These are phyloP conservation scores for Syzygium malaccense DNA, from an alignment of 441 rosid species.

Conservation along the genomic window DNA sequence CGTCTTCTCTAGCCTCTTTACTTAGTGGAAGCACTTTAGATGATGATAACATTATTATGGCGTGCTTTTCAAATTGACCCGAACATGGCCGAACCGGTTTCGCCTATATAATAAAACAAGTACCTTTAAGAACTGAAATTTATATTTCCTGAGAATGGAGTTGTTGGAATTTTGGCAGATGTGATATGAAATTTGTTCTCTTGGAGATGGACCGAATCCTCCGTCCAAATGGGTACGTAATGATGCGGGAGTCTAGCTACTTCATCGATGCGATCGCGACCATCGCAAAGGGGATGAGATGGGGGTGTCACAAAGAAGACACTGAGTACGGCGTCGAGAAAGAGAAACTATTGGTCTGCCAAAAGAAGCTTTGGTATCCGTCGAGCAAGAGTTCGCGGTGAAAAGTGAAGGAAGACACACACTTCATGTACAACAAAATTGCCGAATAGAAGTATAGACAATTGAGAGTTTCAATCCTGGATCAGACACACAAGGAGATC, in stretches of 20 bases:
- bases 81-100: neutral
- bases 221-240: constrained; percentile 5
- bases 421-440: neutral
- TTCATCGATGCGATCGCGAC: neutral
- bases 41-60: neutral
- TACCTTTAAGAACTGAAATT: neutral
- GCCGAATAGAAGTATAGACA: neutral
- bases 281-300: constrained; percentile 10
- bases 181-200: constrained; percentile 7
- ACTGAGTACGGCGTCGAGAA: neutral
- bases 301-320: constrained; percentile 7
- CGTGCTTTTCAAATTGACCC: neutral
- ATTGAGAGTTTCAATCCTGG: neutral
- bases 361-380: constrained; percentile 8
- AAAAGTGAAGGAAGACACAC: neutral
- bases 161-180: neutral
- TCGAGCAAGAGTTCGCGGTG: neutral
- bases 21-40: neutral
- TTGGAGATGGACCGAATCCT: constrained; percentile 16
- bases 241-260: constrained; percentile 8
- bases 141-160: neutral
- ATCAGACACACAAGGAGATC: neutral
- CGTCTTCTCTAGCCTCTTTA: neutral
- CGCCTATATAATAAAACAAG: neutral
- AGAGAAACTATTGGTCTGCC: constrained; percentile 3